Conservation (phyloP, 345 rosid species). For the Brassica napus region DNA sequence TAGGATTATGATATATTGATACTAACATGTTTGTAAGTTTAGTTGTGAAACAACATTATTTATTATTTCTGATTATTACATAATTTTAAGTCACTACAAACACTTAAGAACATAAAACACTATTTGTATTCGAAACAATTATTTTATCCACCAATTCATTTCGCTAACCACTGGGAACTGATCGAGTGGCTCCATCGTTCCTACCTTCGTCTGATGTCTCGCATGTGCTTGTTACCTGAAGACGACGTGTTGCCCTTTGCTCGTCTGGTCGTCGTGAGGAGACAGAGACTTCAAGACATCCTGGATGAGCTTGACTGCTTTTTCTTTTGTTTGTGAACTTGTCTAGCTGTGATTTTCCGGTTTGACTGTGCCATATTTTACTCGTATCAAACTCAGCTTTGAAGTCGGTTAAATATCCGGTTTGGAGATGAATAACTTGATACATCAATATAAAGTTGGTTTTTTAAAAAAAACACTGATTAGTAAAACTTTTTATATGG, state of each 20-base stretch:
- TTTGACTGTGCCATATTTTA: constrained; percentile 14
- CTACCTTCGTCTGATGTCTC: too few species aligned
- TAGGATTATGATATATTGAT: too few species aligned
- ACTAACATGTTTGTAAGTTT: constrained; percentile 2
- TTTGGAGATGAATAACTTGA: constrained; percentile 8
- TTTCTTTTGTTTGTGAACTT: too few species aligned
- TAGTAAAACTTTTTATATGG: neutral
- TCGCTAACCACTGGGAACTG: too few species aligned
- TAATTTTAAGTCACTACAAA: neutral
- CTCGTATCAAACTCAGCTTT: neutral
- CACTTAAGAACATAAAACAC: neutral
- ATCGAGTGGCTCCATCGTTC: too few species aligned
- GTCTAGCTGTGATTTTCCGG: neutral
- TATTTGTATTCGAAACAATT: too few species aligned
- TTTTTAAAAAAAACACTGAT: neutral
- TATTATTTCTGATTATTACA: constrained; percentile 3
- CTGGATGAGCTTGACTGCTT: too few species aligned
- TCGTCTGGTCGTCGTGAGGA: too few species aligned
- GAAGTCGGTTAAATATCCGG: neutral
- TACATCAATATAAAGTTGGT: neutral
- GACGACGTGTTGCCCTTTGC: too few species aligned
- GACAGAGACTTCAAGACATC: too few species aligned
- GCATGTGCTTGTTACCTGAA: too few species aligned
- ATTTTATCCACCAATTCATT: too few species aligned
- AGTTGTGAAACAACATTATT: constrained; percentile 13